Base-by-base conservation (phyloP, 108 stramenopile species). In the Cyclotella baltica region DNA sequence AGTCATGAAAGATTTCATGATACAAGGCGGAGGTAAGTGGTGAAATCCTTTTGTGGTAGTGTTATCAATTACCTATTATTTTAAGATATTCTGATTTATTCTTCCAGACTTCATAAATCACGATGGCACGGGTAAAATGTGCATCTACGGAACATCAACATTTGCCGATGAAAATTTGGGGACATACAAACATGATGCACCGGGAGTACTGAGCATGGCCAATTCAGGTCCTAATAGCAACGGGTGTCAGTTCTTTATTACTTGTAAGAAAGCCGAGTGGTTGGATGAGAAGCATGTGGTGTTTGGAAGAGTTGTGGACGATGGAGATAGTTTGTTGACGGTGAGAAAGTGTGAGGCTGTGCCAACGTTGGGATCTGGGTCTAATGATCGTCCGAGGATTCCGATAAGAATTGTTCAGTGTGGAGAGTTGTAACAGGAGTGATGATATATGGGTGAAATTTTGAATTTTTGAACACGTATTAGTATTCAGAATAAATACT, bases 211-310 rank as follows among this genome's bases (percentile, higher is more conserved):
- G 61, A 90, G 90, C 52, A 96, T 93, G 93, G 98, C 98, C 19
- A 98, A 98, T 76, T 88, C 87, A 16, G 98, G 98, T 0, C 93
- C 96, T 0, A 91, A 98, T 78, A 84, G 88, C 3, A 98, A 98
- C 78, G 98, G 98, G 34, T 98, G 98, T 68, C 98, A 98, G 76
- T 99, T 99, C 67, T 99, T 98, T 77, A 95, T 99, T 31, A 99
- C 97, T 6, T 96, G 91, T 62, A 96, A 92, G 13, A 92, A 92
- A 50, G 88, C 92, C 19, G 96, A 96, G 23, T 96, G 95, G 95
- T 67, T 96, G 73, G 97, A 99, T 84, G 96, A 93, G 46, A 92
- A 92, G 85, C 97, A 98, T 73, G 87, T 88, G 6, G 97, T 98
- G 18, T 98, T 98, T 88, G 98, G 98, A 33, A 92, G 91, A 76